Base-by-base conservation (phyloP, 306 rosid species). In the Cicer judaicum region DNA sequence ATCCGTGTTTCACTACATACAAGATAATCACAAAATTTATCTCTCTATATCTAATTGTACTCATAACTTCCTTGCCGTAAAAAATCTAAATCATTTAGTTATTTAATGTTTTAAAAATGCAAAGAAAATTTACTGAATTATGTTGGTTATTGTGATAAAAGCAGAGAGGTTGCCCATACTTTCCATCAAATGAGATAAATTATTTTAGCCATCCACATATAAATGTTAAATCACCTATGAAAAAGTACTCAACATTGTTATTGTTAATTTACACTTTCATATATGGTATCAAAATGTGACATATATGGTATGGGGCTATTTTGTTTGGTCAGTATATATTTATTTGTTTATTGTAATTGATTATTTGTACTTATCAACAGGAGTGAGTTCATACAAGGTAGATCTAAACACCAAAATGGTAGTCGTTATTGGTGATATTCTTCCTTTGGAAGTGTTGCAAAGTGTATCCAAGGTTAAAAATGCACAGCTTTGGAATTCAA, bases 321-420 rank as follows among this genome's bases (percentile, higher is more conserved):
- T 64, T 70, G 50, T 73, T 53, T 69, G 59, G 18, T 55, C 46
- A 43, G 11, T 29, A 14, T n/a, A 40, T 70, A 8, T 38, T 43
- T 29, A 12, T n/a, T 44, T 70, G 6, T 16, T 43, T 29, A 12
- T 56, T 39, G 53, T 41, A 7, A 59, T 70, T 64, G 16, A 7
- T 5, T 56, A 0, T n/a, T 10, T 78, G 1, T 15, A 7, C 2
- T 36, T 57, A 6, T 68, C 2, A 78, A 80, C 80, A 93, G 98
- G 97, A 19, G 97, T 93, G 86, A 88, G 83, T 0, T 91, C 98
- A 9, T 93, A 82, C 65, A 83, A 91, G 77, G 88, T 93, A 76
- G 97, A 93, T 79, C 80, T 91, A 85, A 90, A 87, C 64, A 88
- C 77, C 84, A 88, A 89, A 83, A 91, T 76, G 89, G 93, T 93